phyloP scores from a whole-genome alignment of 805 yeast genomes.

The Yarrowia sp. region DNA sequence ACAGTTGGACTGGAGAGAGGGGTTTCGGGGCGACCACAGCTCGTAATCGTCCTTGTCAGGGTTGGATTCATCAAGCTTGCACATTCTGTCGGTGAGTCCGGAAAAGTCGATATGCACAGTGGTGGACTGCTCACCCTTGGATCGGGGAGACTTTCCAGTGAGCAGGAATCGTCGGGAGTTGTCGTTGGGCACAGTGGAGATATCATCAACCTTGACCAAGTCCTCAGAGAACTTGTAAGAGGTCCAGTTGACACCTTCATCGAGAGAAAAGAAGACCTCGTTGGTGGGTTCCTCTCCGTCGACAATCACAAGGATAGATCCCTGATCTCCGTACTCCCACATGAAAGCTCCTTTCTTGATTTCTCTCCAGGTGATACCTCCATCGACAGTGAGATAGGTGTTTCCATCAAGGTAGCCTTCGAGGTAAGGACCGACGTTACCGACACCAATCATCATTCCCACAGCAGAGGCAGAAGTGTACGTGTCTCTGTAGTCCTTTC shows the following conservation, averaged over 20 bases:
- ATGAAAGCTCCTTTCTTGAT: constrained; percentile 67
- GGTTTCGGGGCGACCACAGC: constrained; percentile 60
- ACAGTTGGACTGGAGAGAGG: constrained; percentile 49
- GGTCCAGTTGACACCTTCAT: constrained; percentile 77
- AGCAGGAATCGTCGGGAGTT: constrained; percentile 77
- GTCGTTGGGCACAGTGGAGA: constrained; percentile 82
- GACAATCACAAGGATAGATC: constrained; percentile 76
- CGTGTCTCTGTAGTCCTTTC: constrained; percentile 78
- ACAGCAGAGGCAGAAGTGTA: constrained; percentile 84
- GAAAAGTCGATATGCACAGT: constrained; percentile 60
- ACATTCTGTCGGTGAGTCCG: constrained; percentile 51
- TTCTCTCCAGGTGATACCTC: constrained; percentile 86
- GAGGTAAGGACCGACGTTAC: constrained; percentile 75
- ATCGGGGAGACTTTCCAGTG: constrained; percentile 50
- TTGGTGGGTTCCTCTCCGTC: constrained; percentile 59
- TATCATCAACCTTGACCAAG: constrained; percentile 57
- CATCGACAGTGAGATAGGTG: constrained; percentile 83
- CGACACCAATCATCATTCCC: constrained; percentile 88
- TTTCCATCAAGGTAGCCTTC: constrained; percentile 50
- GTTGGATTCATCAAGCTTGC: constrained; percentile 49
- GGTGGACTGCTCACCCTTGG: constrained; percentile 48
- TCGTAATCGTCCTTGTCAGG: constrained; percentile 58
- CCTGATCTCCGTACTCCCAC: constrained; percentile 98
- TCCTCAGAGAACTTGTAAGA: constrained; percentile 61
- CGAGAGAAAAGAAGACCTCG: constrained; percentile 60